Evolutionary conservation across 2,329 filamentous ascomycete species (phyloP).

Genomic region (Ramularia collo-cygni): DNA sequence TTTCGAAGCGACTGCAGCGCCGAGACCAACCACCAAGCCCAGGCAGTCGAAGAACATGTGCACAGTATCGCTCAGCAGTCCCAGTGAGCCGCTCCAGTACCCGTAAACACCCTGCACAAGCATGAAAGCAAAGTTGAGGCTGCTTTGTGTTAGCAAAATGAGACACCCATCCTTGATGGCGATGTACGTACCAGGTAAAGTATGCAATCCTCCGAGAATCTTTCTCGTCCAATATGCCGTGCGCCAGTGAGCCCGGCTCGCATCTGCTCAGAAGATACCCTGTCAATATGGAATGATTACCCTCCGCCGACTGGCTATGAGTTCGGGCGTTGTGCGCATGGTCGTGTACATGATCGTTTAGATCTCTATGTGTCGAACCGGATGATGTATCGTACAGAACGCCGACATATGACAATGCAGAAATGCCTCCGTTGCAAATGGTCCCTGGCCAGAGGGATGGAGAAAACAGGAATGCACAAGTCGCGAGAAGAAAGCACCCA

Average conservation of each 20-base stretch:
- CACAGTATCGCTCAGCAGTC: constrained; percentile 93
- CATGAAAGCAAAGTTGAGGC: constrained; percentile 94
- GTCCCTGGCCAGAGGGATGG: constrained; percentile 30
- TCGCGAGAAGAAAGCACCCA: constrained; percentile 28
- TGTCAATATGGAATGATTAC: constrained; percentile 61
- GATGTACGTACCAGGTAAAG: constrained; percentile 69
- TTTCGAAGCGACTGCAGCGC: constrained; percentile 91
- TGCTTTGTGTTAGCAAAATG: constrained; percentile 33
- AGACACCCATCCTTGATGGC: constrained; percentile 6
- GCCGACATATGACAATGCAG: constrained; percentile 33
- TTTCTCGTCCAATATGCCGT: constrained; percentile 81
- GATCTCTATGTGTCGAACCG: constrained; percentile 23
- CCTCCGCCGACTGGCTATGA: constrained; percentile 31
- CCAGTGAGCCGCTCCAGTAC: constrained; percentile 84
- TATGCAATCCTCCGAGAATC: constrained; percentile 95
- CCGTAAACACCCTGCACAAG: constrained; percentile 89
- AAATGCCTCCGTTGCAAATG: constrained; percentile 29
- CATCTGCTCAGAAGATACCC: constrained; percentile 63
- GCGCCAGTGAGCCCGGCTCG: constrained; percentile 66
- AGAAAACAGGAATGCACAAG: constrained; percentile 30
- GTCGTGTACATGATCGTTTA: constrained; percentile 22
- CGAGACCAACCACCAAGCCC: constrained; percentile 79
- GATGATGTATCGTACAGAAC: constrained; percentile 35
- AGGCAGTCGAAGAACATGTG: constrained; percentile 99
- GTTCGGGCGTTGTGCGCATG: constrained; percentile 26